These are phyloP conservation scores for Calocybe gambosa DNA, from an alignment of 1,284 basidiomycete genomes.

Conservation along the genomic window DNA sequence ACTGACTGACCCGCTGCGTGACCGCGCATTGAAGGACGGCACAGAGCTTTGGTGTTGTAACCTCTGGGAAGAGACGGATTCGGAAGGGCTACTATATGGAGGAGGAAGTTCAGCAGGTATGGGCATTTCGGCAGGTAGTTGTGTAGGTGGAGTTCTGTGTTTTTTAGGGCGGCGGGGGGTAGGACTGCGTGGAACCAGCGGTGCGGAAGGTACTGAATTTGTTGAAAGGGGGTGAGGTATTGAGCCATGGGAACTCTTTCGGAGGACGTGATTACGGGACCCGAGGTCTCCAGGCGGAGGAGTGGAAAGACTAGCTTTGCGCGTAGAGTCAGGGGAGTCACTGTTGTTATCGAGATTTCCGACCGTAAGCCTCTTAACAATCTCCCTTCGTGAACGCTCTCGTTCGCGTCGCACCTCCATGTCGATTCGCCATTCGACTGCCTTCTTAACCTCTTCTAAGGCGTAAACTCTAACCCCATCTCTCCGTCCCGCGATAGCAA, in stretches of 20 bases:
- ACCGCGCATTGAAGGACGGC: conserved; percentile 29
- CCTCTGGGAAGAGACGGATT: conserved; percentile 19
- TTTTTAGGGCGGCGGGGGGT: conserved; percentile 26
- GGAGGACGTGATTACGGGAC: conserved; percentile 26
- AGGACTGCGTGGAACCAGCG: conserved; percentile 27
- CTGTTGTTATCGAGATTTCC: conserved; percentile 25
- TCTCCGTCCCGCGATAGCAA: conserved; percentile 75
- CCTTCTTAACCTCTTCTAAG: conserved; percentile 74
- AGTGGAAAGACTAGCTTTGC: conserved; percentile 41
- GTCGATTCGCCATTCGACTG: conserved; percentile 79
- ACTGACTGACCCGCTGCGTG: conserved; percentile 51
- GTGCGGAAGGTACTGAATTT: conserved; percentile 24
- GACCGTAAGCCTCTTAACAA: conserved; percentile 44
- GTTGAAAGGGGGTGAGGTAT: conserved; percentile 28
- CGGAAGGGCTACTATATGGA: conserved; percentile 40
- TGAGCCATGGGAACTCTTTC: conserved; percentile 34
- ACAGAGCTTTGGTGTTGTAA: conserved; percentile 27
- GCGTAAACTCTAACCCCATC: conserved; percentile 83
- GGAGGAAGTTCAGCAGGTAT: conserved; percentile 47
- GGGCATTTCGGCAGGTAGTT: conserved; percentile 21
- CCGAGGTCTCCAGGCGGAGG: conserved; percentile 33
- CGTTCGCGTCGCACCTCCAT: conserved; percentile 69
- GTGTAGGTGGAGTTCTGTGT: conserved; percentile 19
- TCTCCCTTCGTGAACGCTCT: conserved; percentile 60
- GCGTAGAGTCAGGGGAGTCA: conserved; percentile 32